Evolutionary conservation across 495 filamentous ascomycete genomes (phyloP).

Genomic region (Talaromyces borbonicus): DNA sequence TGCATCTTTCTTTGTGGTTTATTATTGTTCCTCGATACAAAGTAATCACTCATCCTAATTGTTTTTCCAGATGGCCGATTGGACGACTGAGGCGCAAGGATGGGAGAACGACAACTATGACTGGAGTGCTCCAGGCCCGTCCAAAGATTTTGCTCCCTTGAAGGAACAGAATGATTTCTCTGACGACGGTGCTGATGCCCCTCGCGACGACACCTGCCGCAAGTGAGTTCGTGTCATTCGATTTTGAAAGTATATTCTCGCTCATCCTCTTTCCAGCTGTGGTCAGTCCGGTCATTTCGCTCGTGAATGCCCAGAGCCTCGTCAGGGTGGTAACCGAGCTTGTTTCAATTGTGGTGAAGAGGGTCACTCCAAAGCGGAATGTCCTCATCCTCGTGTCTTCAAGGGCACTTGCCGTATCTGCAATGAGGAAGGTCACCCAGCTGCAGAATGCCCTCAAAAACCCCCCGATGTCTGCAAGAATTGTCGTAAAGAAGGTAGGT

Average conservation of each 20-base stretch:
- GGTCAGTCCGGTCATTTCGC: constrained; percentile 44
- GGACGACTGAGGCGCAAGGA: background rate
- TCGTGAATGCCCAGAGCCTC: constrained; percentile 45
- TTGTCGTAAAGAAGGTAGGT: constrained; percentile 60
- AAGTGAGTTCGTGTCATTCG: constrained; percentile 26
- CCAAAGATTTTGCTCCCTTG: constrained; percentile 3
- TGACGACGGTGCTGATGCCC: constrained; percentile 10
- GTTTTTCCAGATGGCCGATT: constrained; percentile 8
- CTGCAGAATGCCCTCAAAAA: constrained; percentile 60
- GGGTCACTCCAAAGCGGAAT: constrained; percentile 57
- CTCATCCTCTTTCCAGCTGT: constrained; percentile 33
- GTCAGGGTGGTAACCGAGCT: constrained; percentile 30
- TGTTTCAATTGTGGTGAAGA: constrained; percentile 72
- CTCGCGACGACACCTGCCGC: constrained; percentile 30
- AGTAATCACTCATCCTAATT: too few species aligned
- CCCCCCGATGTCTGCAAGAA: constrained; percentile 60
- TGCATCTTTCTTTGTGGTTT: too few species aligned
- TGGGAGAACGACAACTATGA: background rate
- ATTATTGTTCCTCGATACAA: too few species aligned
- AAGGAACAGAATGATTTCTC: background rate
- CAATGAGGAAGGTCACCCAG: constrained; percentile 59
- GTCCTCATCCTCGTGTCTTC: constrained; percentile 55
- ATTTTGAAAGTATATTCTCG: background rate
- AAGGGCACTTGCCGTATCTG: constrained; percentile 66
- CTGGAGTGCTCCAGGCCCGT: constrained; percentile 4